Evolutionary conservation across 2,329 filamentous ascomycete species (phyloP).

Genomic region (Fusarium keratoplasticum): DNA sequence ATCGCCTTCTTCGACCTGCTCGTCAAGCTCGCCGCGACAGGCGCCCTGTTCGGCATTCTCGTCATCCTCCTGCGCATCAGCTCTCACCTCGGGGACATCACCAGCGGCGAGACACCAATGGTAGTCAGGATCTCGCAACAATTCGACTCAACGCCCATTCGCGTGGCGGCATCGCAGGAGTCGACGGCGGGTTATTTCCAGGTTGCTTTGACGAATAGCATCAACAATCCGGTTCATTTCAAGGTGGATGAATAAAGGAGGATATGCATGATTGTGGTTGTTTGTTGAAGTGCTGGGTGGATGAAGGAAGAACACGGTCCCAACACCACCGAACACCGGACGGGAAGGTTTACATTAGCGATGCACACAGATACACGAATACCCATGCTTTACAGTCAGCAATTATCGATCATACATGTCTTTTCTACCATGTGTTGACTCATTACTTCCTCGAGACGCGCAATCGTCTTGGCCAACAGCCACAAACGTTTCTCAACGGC

Average conservation of each 20-base stretch:
- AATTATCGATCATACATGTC: not conserved
- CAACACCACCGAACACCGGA: not conserved
- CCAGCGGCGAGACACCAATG: not conserved
- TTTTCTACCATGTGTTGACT: not conserved
- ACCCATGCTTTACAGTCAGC: not conserved
- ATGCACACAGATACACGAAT: not conserved
- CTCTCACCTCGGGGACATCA: conserved; percentile 4
- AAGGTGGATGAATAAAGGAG: conserved; percentile 11
- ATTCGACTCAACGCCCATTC: not conserved
- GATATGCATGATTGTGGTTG: not conserved
- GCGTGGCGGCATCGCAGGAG: not conserved
- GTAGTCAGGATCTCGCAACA: not conserved
- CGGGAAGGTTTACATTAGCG: not conserved
- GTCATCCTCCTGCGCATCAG: conserved; percentile 25
- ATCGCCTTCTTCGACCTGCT: conserved; percentile 32
- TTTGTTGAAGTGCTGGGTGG: not conserved
- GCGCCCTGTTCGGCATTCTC: conserved; percentile 34
- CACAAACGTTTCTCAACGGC: not conserved
- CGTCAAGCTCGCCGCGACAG: conserved; percentile 27
- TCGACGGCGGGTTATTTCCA: not conserved
- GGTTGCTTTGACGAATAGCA: conserved; percentile 12
- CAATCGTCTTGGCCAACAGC: not conserved
- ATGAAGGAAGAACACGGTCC: not conserved
- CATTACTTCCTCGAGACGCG: not conserved
- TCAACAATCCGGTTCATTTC: conserved; percentile 12